Base-by-base conservation (phyloP, 352 stramenopile species). In the Pythium aristosporum region DNA sequence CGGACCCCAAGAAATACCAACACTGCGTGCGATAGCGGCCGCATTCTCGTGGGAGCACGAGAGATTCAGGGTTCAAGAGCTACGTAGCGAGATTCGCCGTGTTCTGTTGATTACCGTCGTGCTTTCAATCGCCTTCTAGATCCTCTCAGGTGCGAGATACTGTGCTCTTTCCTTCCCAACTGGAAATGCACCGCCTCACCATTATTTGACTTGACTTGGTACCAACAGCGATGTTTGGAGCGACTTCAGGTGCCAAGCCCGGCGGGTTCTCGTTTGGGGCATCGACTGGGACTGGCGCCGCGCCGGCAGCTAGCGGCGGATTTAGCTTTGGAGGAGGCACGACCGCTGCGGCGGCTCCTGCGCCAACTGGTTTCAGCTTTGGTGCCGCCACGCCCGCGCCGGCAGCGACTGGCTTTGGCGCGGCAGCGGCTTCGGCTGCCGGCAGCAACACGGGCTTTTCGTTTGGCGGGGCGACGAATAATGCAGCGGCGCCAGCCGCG, bases 211-310 rank as follows among this genome's bases (percentile, higher is more conserved):
- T 28, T 32, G 15, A 11, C 30, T 44, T 25, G 13, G 41, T 21
- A 6, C 43, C 39, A 50, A 36, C 23, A 32, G 47, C 30, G 7
- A 89, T 89, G 78, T 89, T 89, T 55, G 80, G 80, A 28, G 50
- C 60, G 37, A 67, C 71, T 7, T 78, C 71, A n/a, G 61, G 67
- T 66, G 20, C 57, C 67, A 30, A 72, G 51, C 37, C 71, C 5
- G 57, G 70, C 20, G 76, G 79, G 49, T 88, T 88, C 43, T 79
- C 62, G 42, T 89, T 89, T 36, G 73, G 80, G 7, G 51, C 69
- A 9, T 21, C 64, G 12, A 36, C 73, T 15, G 20, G 48, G 23
- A 39, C 3, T 39, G 68, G 54, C 6, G 55, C 56, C 11, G 39
- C 65, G 18, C 48, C 67, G 18, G 44, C 57, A n/a, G 20, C 57